Evolutionary conservation across 1,284 basidiomycete genomes (phyloP).

Genomic region (Inonotus obliquus): DNA sequence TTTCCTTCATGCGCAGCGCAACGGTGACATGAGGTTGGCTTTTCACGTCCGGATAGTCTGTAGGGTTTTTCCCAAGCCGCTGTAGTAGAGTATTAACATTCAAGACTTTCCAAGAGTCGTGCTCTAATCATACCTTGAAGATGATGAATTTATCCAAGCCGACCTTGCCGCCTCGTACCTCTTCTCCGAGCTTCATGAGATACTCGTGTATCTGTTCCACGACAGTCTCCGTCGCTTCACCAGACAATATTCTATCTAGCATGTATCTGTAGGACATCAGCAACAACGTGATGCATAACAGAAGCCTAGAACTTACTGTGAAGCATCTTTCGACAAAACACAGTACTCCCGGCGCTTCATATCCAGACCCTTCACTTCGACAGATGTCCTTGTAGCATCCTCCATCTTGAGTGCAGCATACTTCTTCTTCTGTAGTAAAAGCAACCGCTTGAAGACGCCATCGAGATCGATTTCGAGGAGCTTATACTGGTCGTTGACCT

Average conservation of each 20-base stretch:
- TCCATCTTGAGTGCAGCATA: conserved; percentile 96
- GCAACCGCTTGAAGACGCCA: conserved; percentile 87
- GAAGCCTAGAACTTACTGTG: conserved; percentile 58
- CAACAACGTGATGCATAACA: neutral
- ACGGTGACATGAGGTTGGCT: conserved; percentile 97
- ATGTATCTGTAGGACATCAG: conserved; percentile 56
- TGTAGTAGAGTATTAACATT: conserved; percentile 28
- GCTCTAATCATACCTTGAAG: conserved; percentile 60
- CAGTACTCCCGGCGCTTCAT: conserved; percentile 99
- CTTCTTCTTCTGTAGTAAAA: conserved; percentile 98
- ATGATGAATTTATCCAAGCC: conserved; percentile 93
- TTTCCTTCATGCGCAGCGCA: conserved; percentile 85
- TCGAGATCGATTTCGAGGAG: conserved; percentile 98
- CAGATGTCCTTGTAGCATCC: conserved; percentile 68
- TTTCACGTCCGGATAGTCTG: conserved; percentile 95
- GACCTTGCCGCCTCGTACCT: conserved; percentile 73
- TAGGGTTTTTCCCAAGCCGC: conserved; percentile 91
- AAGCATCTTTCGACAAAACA: conserved; percentile 86
- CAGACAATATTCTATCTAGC: conserved; percentile 88
- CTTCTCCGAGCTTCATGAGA: conserved; percentile 67
- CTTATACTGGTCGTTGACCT: conserved; percentile 93
- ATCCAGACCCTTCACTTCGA: conserved; percentile 95
- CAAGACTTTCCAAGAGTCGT: neutral
- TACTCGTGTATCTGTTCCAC: conserved; percentile 94
- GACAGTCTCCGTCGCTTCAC: conserved; percentile 86